These are phyloP conservation scores for Coemansia sp. DNA, from an alignment of 192 early-diverging fungal species.

Conservation along the genomic window DNA sequence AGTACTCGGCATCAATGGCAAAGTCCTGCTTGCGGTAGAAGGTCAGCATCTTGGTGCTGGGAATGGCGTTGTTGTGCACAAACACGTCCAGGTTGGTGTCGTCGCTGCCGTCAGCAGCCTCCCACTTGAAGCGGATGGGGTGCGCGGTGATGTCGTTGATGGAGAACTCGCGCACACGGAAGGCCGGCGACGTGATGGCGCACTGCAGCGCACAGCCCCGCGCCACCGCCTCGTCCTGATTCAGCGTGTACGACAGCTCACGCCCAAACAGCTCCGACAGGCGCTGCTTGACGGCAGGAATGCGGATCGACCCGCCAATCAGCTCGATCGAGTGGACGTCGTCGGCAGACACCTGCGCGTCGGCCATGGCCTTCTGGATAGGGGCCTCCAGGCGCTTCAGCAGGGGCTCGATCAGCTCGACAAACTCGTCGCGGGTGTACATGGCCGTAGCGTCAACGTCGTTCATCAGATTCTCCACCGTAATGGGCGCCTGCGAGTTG, in stretches of 20 bases:
- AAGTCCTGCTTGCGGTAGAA: constrained; percentile 86
- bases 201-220: constrained; percentile 96
- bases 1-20: constrained; percentile 78
- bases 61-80: constrained; percentile 78
- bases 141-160: constrained; percentile 88
- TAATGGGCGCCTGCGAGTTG: constrained; percentile 86
- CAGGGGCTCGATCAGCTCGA: constrained; percentile 73
- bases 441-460: constrained; percentile 88
- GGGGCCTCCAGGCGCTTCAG: constrained; percentile 70
- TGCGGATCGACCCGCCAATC: constrained; percentile 91
- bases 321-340: constrained; percentile 95
- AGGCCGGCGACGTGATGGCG: constrained; percentile 93
- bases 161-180: constrained; percentile 96
- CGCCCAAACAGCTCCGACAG: constrained; percentile 87
- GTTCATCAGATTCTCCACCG: constrained; percentile 95
- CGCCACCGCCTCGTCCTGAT: constrained; percentile 96
- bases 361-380: constrained; percentile 71
- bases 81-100: constrained; percentile 81
- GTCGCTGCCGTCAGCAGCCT: constrained; percentile 57
- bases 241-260: constrained; percentile 87
- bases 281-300: constrained; percentile 88
- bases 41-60: constrained; percentile 87
- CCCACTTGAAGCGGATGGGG: constrained; percentile 90
- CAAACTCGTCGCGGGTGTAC: constrained; percentile 82
- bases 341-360: constrained; percentile 67